These are phyloP conservation scores for Tympanopsis confertula DNA, from an alignment of 2,329 filamentous ascomycete genomes.

Conservation along the genomic window DNA sequence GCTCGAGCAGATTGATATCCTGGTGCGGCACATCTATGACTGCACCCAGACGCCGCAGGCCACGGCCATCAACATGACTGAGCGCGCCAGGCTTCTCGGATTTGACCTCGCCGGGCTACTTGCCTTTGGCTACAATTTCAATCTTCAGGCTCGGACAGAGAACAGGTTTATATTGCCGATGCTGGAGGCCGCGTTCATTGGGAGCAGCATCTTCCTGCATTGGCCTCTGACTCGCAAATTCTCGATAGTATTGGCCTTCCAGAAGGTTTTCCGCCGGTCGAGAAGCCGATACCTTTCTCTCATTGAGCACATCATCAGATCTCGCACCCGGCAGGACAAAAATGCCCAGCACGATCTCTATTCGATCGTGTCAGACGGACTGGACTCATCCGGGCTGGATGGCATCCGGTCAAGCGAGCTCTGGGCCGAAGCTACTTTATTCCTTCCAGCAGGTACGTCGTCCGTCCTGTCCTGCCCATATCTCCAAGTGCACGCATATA, in stretches of 20 bases:
- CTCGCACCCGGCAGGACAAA: constrained; percentile 3
- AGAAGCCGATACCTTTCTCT: not conserved
- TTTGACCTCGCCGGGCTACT: constrained; percentile 7
- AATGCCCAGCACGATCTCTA: constrained; percentile 5
- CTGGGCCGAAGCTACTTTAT: constrained; percentile 5
- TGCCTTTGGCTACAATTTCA: too few species aligned
- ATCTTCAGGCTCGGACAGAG: too few species aligned
- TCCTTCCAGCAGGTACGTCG: constrained; percentile 4
- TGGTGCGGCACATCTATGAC: constrained; percentile 4
- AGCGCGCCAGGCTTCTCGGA: constrained; percentile 3
- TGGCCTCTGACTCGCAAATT: constrained; percentile 6
- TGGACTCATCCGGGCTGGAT: too few species aligned
- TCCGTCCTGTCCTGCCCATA: constrained; percentile 4
- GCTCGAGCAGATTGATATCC: constrained; percentile 5
- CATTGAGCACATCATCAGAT: constrained; percentile 3
- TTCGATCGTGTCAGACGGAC: constrained; percentile 2
- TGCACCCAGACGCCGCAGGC: too few species aligned
- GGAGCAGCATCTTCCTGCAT: too few species aligned
- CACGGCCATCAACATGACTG: constrained; percentile 6
- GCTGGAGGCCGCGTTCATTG: too few species aligned
- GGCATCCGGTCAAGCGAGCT: constrained; percentile 1
- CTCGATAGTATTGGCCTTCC: not conserved
- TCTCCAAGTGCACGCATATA: constrained; percentile 25
- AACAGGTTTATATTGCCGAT: too few species aligned
- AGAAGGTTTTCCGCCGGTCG: constrained; percentile 1